Base-by-base conservation (phyloP, 768 basidiomycete genomes). In the Lanmaoa pseudosensibilis region DNA sequence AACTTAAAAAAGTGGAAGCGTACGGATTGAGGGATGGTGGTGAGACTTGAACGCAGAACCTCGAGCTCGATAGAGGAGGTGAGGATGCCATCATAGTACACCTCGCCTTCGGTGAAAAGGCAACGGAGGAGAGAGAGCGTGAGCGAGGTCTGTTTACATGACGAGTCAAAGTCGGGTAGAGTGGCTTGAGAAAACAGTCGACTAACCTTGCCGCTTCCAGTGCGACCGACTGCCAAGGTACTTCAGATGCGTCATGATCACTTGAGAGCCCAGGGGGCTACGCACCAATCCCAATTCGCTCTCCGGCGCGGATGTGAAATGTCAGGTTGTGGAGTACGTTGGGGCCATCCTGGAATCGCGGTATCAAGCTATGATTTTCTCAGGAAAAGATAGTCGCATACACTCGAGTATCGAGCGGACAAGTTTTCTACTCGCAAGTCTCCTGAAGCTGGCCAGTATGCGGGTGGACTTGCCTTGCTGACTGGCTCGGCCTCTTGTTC, bases 371-470 rank as follows among this genome's bases (percentile, higher is more conserved):
- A 9, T 30, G 2, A 7, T 38, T 16, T 9, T 12, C 9, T 1
- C 5, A 12, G 9, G 15, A n/a, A 25, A 44, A 9, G 7, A 11
- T 3, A 12, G 33, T 5, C 10, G 9, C 45, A 25, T 48, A 57
- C 62, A 15, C 34, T 46, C 16, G 83, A 80, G 67, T 87, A 87
- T 36, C 74, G 72, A 21, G 85, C 85, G 12, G 77, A 80, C 4
- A 87, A 67, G 18, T 80, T 79, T 52, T 84, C 80, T 4, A 82
- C 79, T 7, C 73, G 67, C 36, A 88, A 73, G 27, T 78, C 72
- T 12, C 86, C 86, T 16, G 79, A 81, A 11, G 80, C 73, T 0
- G 86, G 86, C 86, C 87, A 88, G 56, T 83, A 78, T 1, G 86
- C 85, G 2, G 87, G 85, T 4, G 86, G 86, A 40, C 80, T 39